These are phyloP conservation scores for Pythium aquatile DNA, from an alignment of 352 stramenopile genomes.

Conservation along the genomic window DNA sequence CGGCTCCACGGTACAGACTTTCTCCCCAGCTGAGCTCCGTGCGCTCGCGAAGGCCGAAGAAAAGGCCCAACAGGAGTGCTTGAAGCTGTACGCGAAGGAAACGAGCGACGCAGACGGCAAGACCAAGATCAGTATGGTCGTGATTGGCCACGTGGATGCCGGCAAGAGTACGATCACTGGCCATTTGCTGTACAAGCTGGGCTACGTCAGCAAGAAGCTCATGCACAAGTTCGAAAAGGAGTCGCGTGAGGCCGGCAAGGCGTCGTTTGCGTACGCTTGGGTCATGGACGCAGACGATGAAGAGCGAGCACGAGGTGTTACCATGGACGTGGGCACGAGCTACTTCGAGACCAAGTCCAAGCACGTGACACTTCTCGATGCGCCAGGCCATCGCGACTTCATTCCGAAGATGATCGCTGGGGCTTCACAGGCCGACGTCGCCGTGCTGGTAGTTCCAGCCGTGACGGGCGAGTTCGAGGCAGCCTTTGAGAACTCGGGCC, in stretches of 20 bases:
- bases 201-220: constrained; percentile 83
- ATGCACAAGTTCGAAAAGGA: constrained; percentile 94
- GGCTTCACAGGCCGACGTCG: constrained; percentile 89
- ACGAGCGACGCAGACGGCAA: constrained; percentile 46
- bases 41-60: constrained; percentile 67
- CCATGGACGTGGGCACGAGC: constrained; percentile 96
- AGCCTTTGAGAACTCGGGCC: constrained; percentile 92
- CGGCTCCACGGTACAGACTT: constrained; percentile 28
- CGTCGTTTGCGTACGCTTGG: constrained; percentile 96
- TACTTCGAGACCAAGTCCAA: constrained; percentile 89
- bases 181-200: constrained; percentile 91
- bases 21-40: constrained; percentile 51
- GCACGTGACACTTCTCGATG: constrained; percentile 95
- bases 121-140: constrained; percentile 92
- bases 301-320: constrained; percentile 94
- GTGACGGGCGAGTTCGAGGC: constrained; percentile 95
- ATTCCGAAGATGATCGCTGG: constrained; percentile 98
- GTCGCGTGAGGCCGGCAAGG: constrained; percentile 89
- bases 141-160: constrained; percentile 97
- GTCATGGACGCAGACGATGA: constrained; percentile 90
- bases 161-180: constrained; percentile 98
- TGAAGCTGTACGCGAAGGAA: constrained; percentile 44
- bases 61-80: constrained; percentile 61
- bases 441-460: constrained; percentile 94
- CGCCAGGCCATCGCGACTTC: constrained; percentile 96